These are phyloP conservation scores for Tylopilus cervinicoccineus DNA, from an alignment of 768 basidiomycete species.

Conservation along the genomic window DNA sequence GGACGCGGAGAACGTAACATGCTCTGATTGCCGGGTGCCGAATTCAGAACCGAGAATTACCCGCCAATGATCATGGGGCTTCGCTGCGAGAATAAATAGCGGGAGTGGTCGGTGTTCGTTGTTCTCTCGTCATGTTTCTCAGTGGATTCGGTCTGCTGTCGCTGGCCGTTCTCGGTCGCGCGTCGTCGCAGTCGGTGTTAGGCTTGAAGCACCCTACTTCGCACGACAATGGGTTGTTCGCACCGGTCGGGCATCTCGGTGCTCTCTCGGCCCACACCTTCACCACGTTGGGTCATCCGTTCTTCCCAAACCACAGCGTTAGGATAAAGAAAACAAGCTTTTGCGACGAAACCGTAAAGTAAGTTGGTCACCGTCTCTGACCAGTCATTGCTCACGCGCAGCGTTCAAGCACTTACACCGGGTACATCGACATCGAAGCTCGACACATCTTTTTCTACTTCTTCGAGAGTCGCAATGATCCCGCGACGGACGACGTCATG, in stretches of 20 bases:
- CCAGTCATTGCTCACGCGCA: not conserved
- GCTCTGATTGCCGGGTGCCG: too few relatives aligned
- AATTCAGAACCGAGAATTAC: too few relatives aligned
- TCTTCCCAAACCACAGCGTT: conserved; percentile 41
- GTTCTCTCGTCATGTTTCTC: conserved; percentile 7
- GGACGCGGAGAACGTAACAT: too few relatives aligned
- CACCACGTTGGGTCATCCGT: conserved; percentile 39
- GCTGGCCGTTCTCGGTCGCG: conserved; percentile 11
- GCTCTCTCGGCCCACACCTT: conserved; percentile 30
- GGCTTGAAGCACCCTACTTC: conserved; percentile 9
- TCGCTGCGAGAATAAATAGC: too few relatives aligned
- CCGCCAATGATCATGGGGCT: too few relatives aligned
- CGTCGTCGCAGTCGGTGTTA: conserved; percentile 20
- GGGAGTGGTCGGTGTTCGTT: not conserved
- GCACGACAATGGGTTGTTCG: conserved; percentile 32
- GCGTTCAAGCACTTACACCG: conserved; percentile 49
- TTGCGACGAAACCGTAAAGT: conserved; percentile 41
- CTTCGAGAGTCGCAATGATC: conserved; percentile 63
- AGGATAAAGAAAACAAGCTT: conserved; percentile 38
- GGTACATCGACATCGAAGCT: conserved; percentile 64
- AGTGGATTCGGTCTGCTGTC: conserved; percentile 15
- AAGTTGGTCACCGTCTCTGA: not conserved
- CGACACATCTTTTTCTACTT: conserved; percentile 73
- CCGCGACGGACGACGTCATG: conserved; percentile 54
- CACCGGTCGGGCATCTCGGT: conserved; percentile 30